Base-by-base conservation (phyloP, 345 rosid species). In the Tarenaya hassleriana region DNA sequence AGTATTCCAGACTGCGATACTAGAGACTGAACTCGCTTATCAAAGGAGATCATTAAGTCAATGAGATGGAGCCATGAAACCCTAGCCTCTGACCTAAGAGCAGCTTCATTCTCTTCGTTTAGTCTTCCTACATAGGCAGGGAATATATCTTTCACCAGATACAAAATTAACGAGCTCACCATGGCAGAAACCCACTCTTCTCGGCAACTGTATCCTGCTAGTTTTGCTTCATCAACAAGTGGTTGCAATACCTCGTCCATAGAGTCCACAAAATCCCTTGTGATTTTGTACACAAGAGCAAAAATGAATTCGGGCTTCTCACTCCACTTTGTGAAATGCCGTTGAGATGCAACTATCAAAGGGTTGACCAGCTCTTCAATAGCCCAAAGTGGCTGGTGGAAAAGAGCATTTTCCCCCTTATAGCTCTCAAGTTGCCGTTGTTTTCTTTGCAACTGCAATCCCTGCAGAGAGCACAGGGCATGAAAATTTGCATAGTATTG, bases 151-250 rank as follows among this genome's bases (percentile, higher is more conserved):
- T 81, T 85, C 3, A 79, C 87, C 75, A 88, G 73, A 74, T 92
- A 83, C 10, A 80, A 75, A 24, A 24, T 24, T 5, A 24, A 24
- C 2, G 94, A 73, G 58, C 77, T 68, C n/a, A 83, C 92, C 95
- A 92, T 92, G n/a, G 88, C 86, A 3, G 91, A 75, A 61, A 88
- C 70, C 98, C 97, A 88, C 63, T 92, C 95, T 67, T 92, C 98
- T 58, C 91, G 67, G 72, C 98, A 92, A 72, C 98, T 85, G 73
- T 88, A 92, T 4, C 97, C 95, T 37, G 69, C 73, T 24, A 92
- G 72, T 76, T 78, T 78, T 55, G 95, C 88, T 74, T 88, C 77
- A 57, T 92, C 98, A 61, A 88, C 88, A 29, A 92, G 76, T 8
- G 98, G 98, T 70, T 92, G 98, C 69, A 88, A 78, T 50, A 92